Base-by-base conservation (phyloP, 1,284 basidiomycete genomes). In the Tylopilus sp. region DNA sequence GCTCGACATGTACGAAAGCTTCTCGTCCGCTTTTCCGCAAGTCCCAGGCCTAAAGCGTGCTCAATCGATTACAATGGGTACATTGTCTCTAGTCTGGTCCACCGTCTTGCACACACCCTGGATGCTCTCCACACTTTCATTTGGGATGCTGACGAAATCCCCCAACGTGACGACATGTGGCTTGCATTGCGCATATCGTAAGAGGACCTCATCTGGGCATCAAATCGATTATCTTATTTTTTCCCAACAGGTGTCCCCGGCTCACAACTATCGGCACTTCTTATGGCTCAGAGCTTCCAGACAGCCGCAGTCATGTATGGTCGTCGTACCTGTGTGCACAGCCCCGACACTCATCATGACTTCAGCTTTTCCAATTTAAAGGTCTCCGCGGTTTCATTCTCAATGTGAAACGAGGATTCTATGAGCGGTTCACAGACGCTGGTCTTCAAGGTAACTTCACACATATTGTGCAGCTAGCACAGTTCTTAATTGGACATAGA, bases 131-230 rank as follows among this genome's bases (percentile, higher is more conserved):
- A 72, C 28, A 77, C 71, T 10, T 88, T 88, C 56, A 67, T 76
- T 28, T 88, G 85, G 85, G 81, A 82, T 52, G 82, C 76, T 4
- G 80, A 84, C 46, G 84, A 85, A 57, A 66, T 79, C 29, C 76
- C 84, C 2, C 77, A 74, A 31, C 71, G 78, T 52, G 86, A 88
- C 54, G 79, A 83, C 53, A 82, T 88, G 81, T 88, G 85, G 85
- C 77, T 82, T 52, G 77, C 79, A 47, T 69, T 88, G 55, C 76
- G 82, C 31, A 65, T 76, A 48, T 78, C 77, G 86, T 87, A 62
- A 59, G 78, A 69, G 13, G 30, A 19, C 28, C 6, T 13, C 37
- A 12, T 9, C 42, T 31, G 6, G 15, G 23, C 18, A 18, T 50
- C 11, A 44, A 18, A 26, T 21, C 15, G 33, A 28, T 18, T 15